Evolutionary conservation across 257 asterid species (phyloP), one percentile per base, ranked within the genome.

Genomic region (Apocynum venetum): DNA sequence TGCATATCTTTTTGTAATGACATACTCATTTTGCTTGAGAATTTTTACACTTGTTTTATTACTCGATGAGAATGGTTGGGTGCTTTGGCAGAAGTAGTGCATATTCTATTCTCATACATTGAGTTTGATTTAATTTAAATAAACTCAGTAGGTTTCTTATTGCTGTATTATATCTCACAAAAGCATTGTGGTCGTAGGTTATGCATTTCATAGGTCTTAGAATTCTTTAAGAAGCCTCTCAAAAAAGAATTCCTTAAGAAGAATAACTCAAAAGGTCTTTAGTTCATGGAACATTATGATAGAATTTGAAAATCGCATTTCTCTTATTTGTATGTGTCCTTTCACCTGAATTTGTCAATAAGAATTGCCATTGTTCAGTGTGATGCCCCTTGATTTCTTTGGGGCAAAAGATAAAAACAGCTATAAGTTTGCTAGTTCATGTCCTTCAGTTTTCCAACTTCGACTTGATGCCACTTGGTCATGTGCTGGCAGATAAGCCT

Each of bases 401-500:
- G 49, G 51, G 65, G 40, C 10, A 15, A 17, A 53, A 4, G 38
- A 51, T n/a, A 52, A 52, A 44, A 72, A 64, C 40, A 80, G 71
- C 80, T 79, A 86, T 75, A 17, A 82, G 66, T 80, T 85, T 82
- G 69, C 78, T 46, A 68, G 48, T 73, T 19, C 82, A 49, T 82
- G 73, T 36, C 73, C 85, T 77, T 82, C 80, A 35, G 19, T 74
- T 36, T 83, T 82, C 89, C 87, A 84, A 76, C 80, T 83, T 64
- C 71, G 78, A 41, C 85, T 84, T n/a, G 89, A 80, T 80, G 88
- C 83, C 56, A 72, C 86, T 83, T 84, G 88, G 75, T 77, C 38
- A 41, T 85, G 91, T 74, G 64, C 59, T 71, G 89, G 90, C 75
- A 56, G 72, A 72, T 84, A 80, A 60, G 78, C 87, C 93, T 90